Evolutionary conservation across 75 land plant species (phyloP).

Genomic region (Pinus taeda): DNA sequence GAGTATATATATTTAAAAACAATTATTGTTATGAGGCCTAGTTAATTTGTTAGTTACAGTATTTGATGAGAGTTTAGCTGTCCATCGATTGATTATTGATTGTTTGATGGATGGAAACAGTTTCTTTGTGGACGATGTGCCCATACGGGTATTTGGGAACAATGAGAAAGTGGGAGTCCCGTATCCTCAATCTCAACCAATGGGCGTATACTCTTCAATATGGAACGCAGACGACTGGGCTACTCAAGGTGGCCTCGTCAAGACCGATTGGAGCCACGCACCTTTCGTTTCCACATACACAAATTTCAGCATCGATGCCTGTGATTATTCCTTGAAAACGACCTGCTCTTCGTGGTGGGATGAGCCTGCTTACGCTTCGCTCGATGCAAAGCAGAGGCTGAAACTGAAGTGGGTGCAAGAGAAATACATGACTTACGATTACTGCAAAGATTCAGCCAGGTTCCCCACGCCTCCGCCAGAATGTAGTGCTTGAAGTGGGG

Average conservation of each 20-base stretch:
- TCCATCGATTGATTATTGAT: no score
- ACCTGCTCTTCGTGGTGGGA: slow-evolving; percentile 19
- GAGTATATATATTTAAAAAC: background rate
- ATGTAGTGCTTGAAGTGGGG: slow-evolving; percentile 2
- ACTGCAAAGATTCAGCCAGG: slow-evolving; percentile 55
- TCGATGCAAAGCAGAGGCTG: background rate
- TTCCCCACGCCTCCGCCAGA: slow-evolving; percentile 18
- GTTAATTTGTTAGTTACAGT: no score
- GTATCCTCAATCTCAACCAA: slow-evolving; percentile 38
- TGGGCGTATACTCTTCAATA: slow-evolving; percentile 45
- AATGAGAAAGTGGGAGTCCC: slow-evolving; percentile 14
- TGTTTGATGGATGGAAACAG: no score
- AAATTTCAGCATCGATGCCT: slow-evolving; percentile 43
- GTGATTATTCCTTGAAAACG: slow-evolving; percentile 9
- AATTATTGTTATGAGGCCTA: no score
- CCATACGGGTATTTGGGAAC: slow-evolving; percentile 42
- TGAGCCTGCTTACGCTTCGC: slow-evolving; percentile 19
- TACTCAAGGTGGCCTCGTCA: slow-evolving; percentile 54
- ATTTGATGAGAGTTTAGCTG: no score
- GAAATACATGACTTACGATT: slow-evolving; percentile 62
- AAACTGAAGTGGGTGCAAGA: slow-evolving; percentile 22
- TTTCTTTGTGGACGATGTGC: slow-evolving; percentile 49
- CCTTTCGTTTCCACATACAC: slow-evolving; percentile 36
- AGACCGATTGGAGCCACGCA: slow-evolving; percentile 58
- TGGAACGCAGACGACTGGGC: slow-evolving; percentile 81